Evolutionary conservation across 495 filamentous ascomycete genomes (phyloP).

Genomic region (Glutinoglossum americanum): DNA sequence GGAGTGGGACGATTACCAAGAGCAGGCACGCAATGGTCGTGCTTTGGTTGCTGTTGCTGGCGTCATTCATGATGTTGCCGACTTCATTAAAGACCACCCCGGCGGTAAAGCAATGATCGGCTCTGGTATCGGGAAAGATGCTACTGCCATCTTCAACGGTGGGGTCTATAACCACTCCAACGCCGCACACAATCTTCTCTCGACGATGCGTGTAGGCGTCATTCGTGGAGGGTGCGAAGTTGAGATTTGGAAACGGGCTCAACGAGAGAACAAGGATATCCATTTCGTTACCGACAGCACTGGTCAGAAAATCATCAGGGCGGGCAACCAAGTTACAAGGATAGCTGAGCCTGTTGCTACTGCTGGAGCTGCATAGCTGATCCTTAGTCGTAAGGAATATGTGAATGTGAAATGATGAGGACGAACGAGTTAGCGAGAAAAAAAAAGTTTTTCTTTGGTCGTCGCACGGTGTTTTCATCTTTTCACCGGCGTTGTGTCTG

Average conservation of each 20-base stretch:
- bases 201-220: constrained; percentile 8
- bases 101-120: constrained; percentile 13
- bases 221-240: constrained; percentile 8
- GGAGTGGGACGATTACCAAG: constrained; percentile 10
- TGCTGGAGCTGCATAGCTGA: constrained; percentile 45
- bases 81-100: constrained; percentile 13
- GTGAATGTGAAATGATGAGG: background rate
- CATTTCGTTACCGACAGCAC: constrained; percentile 58
- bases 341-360: constrained; percentile 47
- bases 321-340: constrained; percentile 77
- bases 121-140: constrained; percentile 14
- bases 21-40: constrained; percentile 4
- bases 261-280: constrained; percentile 15
- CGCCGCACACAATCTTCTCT: constrained; percentile 8
- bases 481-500: background rate
- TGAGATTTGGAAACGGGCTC: constrained; percentile 8
- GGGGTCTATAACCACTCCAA: constrained; percentile 11
- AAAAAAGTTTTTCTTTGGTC: background rate
- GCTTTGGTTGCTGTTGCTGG: constrained; percentile 7
- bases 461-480: background rate
- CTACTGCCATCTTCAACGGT: constrained; percentile 13
- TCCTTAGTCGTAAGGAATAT: background rate
- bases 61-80: constrained; percentile 9
- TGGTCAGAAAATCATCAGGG: constrained; percentile 70
- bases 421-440: background rate